Base-by-base conservation (phyloP, 1,284 basidiomycete genomes). In the Cryptococcus sp. region DNA sequence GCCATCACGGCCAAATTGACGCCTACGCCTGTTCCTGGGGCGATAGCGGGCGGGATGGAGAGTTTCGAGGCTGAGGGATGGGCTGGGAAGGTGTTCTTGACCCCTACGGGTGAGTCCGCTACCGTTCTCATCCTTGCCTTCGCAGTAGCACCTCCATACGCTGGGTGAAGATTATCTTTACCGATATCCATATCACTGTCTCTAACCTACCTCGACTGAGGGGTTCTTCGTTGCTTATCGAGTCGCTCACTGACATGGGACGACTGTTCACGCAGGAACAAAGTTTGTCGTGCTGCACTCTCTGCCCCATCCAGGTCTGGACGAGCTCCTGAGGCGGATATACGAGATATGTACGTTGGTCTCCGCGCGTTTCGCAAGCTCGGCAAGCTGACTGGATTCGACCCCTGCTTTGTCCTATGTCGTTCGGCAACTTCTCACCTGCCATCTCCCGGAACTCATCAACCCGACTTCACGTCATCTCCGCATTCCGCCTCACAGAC, bases 1-100 rank as follows among this genome's bases (percentile, higher is more conserved):
- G 96, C 96, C 15, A 99, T 99, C 71, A 97, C 95, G 0, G 89
- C 90, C 62, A 87, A 91, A 44, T 83, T 99, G 46, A 91, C 90
- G 3, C 96, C 96, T 0, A 86, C 85, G 3, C 68, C 76, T 49
- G 51, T 59, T 52, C 58, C 65, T 19, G 57, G 62, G 22, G 22
- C 35, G 25, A 53, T 56, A 3, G 53, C 50, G 1, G 62, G 61
- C 13, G 96, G 96, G 17, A 88, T 91, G 10, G 90, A 97, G 76
- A 88, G 90, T 31, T 91, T 99, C 60, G 95, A 98, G 74, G 91
- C 90, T 13, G 96, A 99, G 72, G 86, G 88, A 5, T 77, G 74
- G 74, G 75, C 72, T 15, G 75, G 75, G 27, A 73, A 62, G 44
- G 70, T 77, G 23, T 84, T 91, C 57, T 83, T 97, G 64, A 97